Evolutionary conservation across 345 rosid species (phyloP).

Genomic region (Salix caprea): DNA sequence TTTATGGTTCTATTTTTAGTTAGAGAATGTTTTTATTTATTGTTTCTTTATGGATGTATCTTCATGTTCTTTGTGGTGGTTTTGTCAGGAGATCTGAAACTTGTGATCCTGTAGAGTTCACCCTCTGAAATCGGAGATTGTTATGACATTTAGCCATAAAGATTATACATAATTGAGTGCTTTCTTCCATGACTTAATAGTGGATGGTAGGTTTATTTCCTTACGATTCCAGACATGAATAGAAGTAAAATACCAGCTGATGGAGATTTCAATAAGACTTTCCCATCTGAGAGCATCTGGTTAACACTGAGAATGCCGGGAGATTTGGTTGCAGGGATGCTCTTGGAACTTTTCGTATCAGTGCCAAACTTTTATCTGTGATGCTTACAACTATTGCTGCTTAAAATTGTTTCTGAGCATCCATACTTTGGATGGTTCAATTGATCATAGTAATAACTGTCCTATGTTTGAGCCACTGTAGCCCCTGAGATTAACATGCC

Average conservation of each 20-base stretch:
- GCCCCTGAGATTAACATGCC: neutral
- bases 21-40: neutral
- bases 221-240: neutral
- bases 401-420: neutral
- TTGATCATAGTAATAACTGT: neutral
- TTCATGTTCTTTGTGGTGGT: conserved; percentile 1
- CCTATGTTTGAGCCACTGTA: neutral
- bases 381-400: neutral
- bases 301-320: neutral
- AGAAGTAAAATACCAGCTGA: neutral
- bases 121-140: neutral
- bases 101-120: conserved; percentile 3
- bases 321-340: neutral
- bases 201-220: neutral
- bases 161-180: neutral
- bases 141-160: neutral
- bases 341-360: neutral
- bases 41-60: neutral
- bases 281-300: neutral
- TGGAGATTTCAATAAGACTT: neutral
- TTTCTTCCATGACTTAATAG: neutral
- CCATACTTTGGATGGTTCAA: neutral
- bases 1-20: neutral
- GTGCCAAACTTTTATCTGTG: neutral
- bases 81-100: neutral